phyloP scores from a whole-genome alignment of 2,329 filamentous ascomycete genomes.

The Ophiostoma montium region DNA sequence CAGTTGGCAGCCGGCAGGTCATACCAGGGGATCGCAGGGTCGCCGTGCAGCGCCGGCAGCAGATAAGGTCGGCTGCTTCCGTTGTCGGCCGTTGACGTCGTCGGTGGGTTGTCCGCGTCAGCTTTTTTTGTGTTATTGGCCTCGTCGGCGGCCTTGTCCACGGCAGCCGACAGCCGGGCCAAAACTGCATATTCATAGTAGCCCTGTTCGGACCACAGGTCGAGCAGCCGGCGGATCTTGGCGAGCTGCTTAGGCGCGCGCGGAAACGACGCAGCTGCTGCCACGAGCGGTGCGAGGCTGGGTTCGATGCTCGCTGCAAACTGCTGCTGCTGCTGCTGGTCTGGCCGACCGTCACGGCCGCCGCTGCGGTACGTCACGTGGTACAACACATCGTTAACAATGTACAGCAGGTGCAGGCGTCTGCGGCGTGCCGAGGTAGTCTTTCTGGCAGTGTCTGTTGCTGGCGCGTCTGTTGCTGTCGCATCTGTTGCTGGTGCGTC shows the following conservation, averaged over 20 bases:
- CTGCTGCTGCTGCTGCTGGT: slow-evolving; percentile 29
- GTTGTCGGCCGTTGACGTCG: neutral
- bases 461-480: neutral
- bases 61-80: slow-evolving; percentile 37
- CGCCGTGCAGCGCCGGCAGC: slow-evolving; percentile 66
- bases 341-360: slow-evolving; percentile 27
- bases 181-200: slow-evolving; percentile 44
- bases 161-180: slow-evolving; percentile 43
- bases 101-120: slow-evolving; percentile 17
- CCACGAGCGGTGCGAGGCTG: slow-evolving; percentile 47
- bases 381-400: slow-evolving; percentile 66
- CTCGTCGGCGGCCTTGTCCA: slow-evolving; percentile 23
- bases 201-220: slow-evolving; percentile 53
- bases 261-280: slow-evolving; percentile 40
- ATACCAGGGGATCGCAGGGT: slow-evolving; percentile 59
- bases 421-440: slow-evolving; percentile 41
- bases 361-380: slow-evolving; percentile 59
- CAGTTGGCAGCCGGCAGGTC: slow-evolving; percentile 73
- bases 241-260: slow-evolving; percentile 50
- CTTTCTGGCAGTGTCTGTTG: slow-evolving; percentile 2
- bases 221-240: slow-evolving; percentile 50
- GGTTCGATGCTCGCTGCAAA: slow-evolving; percentile 44
- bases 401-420: slow-evolving; percentile 61
- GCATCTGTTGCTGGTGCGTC: slow-evolving; percentile 15
- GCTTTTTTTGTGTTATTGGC: neutral